Conservation (phyloP, 129 eudicot genomes). For the Lonicera japonica region DNA sequence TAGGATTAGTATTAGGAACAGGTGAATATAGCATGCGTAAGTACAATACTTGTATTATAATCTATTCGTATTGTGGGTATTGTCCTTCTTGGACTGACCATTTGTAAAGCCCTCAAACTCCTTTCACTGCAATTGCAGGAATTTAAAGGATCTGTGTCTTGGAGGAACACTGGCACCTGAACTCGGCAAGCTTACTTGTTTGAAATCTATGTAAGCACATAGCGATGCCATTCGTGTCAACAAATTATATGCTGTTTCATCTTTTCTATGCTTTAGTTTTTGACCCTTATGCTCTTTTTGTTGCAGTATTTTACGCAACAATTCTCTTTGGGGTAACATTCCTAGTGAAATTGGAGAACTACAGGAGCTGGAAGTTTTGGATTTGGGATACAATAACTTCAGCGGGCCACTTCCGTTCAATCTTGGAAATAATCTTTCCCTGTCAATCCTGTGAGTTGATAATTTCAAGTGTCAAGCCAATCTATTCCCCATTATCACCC, state of each 20-base stretch:
- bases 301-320: slow-evolving; percentile 55
- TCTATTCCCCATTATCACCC: neutral
- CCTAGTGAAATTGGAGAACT: slow-evolving; percentile 49
- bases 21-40: no score
- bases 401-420: slow-evolving; percentile 39
- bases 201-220: slow-evolving; percentile 57
- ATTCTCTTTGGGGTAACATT: slow-evolving; percentile 49
- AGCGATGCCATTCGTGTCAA: neutral
- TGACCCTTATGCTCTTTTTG: slow-evolving; percentile 5
- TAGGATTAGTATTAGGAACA: no score
- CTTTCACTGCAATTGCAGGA: slow-evolving; percentile 25
- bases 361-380: slow-evolving; percentile 61
- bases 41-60: no score
- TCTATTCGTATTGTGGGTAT: neutral
- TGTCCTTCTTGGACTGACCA: neutral
- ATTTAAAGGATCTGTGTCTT: slow-evolving; percentile 59
- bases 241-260: neutral
- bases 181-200: slow-evolving; percentile 42
- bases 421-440: slow-evolving; percentile 41
- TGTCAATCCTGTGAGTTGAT: slow-evolving; percentile 56
- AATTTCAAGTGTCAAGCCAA: neutral
- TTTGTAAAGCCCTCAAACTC: neutral
- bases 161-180: slow-evolving; percentile 66
- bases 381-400: slow-evolving; percentile 67
- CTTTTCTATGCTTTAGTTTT: slow-evolving; percentile 10